Base-by-base conservation (phyloP, 1,139 yeast genomes). In the Geotrichum cucujoidarum region DNA sequence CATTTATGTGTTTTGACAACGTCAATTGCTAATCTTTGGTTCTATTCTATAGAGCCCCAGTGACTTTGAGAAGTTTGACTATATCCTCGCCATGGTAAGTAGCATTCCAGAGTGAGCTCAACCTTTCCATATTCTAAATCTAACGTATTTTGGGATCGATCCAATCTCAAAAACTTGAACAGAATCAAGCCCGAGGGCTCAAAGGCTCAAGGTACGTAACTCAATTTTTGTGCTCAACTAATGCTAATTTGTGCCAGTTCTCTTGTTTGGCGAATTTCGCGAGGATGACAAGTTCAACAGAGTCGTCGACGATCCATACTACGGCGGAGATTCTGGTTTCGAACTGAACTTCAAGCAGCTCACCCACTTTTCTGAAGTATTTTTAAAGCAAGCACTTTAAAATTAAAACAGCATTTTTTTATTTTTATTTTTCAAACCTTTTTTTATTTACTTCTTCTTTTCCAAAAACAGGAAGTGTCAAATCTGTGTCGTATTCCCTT, bases 281-380 rank as follows among this genome's bases (percentile, higher is more conserved):
- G 76, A 78, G 1, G 79, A 78, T 57, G 57, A 65, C 8, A 63
- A 68, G 36, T 78, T 74, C 56, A 72, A 73, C 25, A 71, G 66
- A 42, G 76, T 85, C 31, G 92, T 90, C 5, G 85, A 79, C 47
- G 97, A 90, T 64, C 97, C 97, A 1, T 90, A 90, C 66, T 90
- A 89, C 58, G 97, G 97, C 2, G 95, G 95, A 0, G 69, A 69
- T 25, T 76, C 78, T 56, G 95, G 96, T 2, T 90, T 90, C 62
- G 94, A 86, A 63, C 74, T 72, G 53, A 88, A 86, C 64, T 89
- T 81, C 62, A 61, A 75, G 51, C 97, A 90, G 62, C 73, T 89
- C 48, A 62, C 70, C 14, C 90, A 86, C 60, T 90, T 90, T 62
- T 78, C 50, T 11, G 42, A 47, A n/a, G 48, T 40, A 2, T 50